Percentiles rank a stretch among this genome's conserved stretches.
Conservation (phyloP, 225 moss, liverwort and hornwort genomes). For the Marchantia paleacea region DNA sequence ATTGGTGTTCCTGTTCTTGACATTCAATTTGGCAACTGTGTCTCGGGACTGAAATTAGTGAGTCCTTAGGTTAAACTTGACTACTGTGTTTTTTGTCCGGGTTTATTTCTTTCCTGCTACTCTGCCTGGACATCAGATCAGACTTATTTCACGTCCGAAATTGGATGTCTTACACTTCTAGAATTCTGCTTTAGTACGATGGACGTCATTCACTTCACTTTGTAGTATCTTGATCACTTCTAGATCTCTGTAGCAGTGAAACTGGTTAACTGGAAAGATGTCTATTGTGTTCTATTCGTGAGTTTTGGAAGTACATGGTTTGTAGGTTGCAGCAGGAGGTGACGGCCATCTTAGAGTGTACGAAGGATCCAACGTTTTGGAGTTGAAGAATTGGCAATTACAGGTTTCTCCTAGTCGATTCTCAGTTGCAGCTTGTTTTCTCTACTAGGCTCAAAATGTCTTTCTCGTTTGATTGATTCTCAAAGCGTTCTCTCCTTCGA, state of each 20-base stretch:
- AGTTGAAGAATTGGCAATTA: conserved; percentile 76
- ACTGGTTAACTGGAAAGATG: too few species aligned
- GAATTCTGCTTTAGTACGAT: too few species aligned
- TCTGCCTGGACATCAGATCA: background rate
- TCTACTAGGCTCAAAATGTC: background rate
- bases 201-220: too few species aligned
- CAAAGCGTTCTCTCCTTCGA: background rate
- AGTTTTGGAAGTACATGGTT: background rate
- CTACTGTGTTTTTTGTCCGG: background rate
- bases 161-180: too few species aligned
- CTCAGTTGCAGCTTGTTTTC: background rate
- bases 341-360: conserved; percentile 80
- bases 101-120: background rate
- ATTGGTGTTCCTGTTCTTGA: conserved; percentile 61
- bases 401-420: conserved; percentile 45
- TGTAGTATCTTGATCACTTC: too few species aligned
- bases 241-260: too few species aligned
- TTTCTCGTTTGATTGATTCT: background rate
- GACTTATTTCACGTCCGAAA: too few species aligned
- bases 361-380: conserved; percentile 62
- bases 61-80: conserved; percentile 1
- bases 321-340: conserved; percentile 70
- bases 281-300: background rate
- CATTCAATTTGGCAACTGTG: conserved; percentile 70
- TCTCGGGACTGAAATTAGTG: conserved; percentile 80